Conservation (phyloP, 2,329 filamentous ascomycete species). For the Exserohilum turcica region DNA sequence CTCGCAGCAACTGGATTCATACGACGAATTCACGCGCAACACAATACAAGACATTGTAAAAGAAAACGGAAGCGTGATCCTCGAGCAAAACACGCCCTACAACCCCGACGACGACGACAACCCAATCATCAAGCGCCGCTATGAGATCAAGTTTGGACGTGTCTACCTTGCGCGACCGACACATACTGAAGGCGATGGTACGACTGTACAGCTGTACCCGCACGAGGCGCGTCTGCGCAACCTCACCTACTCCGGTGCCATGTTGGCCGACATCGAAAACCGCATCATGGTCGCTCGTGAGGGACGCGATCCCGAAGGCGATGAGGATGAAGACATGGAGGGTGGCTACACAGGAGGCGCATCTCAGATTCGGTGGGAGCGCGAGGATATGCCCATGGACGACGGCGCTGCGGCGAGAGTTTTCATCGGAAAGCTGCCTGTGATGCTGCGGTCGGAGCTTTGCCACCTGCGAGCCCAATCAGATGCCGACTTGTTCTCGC, state of each 20-base stretch:
- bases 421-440: slow-evolving; percentile 92
- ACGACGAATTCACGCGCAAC: slow-evolving; percentile 93
- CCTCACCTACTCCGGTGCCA: slow-evolving; percentile 89
- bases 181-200: slow-evolving; percentile 91
- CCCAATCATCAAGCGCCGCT: slow-evolving; percentile 83
- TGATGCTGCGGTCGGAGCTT: slow-evolving; percentile 97
- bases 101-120: slow-evolving; percentile 69
- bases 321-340: slow-evolving; percentile 61
- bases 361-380: slow-evolving; percentile 54
- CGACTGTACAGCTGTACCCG: slow-evolving; percentile 81
- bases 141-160: slow-evolving; percentile 92
- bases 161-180: slow-evolving; percentile 88
- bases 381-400: slow-evolving; percentile 53
- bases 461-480: slow-evolving; percentile 84
- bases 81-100: slow-evolving; percentile 88
- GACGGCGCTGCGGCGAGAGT: slow-evolving; percentile 70
- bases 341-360: slow-evolving; percentile 37
- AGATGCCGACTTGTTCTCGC: slow-evolving; percentile 84
- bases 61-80: slow-evolving; percentile 87
- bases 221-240: slow-evolving; percentile 97
- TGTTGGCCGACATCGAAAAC: slow-evolving; percentile 88
- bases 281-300: slow-evolving; percentile 84
- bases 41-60: slow-evolving; percentile 94
- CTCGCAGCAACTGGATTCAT: slow-evolving; percentile 97
- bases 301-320: slow-evolving; percentile 66